Conservation (phyloP, 2,329 filamentous ascomycete species). For the Alternaria panax region DNA sequence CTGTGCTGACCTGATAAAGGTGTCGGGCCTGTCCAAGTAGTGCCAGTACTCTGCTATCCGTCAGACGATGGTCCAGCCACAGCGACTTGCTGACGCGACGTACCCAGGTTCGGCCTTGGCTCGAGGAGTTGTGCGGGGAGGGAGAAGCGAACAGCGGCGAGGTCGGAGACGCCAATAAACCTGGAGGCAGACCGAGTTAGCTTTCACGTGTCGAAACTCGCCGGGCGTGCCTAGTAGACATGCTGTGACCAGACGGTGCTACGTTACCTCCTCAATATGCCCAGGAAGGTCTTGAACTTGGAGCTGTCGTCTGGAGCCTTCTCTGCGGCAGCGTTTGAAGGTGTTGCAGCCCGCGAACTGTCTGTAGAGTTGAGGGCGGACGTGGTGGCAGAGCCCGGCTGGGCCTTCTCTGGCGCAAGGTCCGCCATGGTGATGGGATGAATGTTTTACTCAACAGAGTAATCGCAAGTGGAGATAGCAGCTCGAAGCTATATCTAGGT, state of each 20-base stretch:
- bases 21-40: slow-evolving; percentile 93
- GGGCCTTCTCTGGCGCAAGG: slow-evolving; percentile 37
- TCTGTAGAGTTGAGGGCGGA: slow-evolving; percentile 45
- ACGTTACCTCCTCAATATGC: slow-evolving; percentile 82
- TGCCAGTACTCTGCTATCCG: slow-evolving; percentile 86
- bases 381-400: slow-evolving; percentile 34
- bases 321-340: slow-evolving; percentile 52
- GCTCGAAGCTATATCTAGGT: slow-evolving; percentile 2
- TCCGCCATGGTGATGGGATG: slow-evolving; percentile 40
- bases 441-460: slow-evolving; percentile 9
- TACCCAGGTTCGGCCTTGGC: slow-evolving; percentile 88
- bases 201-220: slow-evolving; percentile 7
- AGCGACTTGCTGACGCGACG: slow-evolving; percentile 26
- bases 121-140: slow-evolving; percentile 94
- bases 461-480: background rate
- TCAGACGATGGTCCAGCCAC: slow-evolving; percentile 28
- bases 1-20: slow-evolving; percentile 70
- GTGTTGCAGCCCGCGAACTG: slow-evolving; percentile 47
- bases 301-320: slow-evolving; percentile 78
- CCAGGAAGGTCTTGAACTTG: slow-evolving; percentile 87
- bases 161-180: slow-evolving; percentile 95
- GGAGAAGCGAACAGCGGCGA: slow-evolving; percentile 94
- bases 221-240: background rate
- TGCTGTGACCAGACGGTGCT: slow-evolving; percentile 4
- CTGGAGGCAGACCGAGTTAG: slow-evolving; percentile 57